These are phyloP conservation scores for Umbelopsis ramanniana DNA, from an alignment of 192 early-diverging fungal species.

Conservation along the genomic window DNA sequence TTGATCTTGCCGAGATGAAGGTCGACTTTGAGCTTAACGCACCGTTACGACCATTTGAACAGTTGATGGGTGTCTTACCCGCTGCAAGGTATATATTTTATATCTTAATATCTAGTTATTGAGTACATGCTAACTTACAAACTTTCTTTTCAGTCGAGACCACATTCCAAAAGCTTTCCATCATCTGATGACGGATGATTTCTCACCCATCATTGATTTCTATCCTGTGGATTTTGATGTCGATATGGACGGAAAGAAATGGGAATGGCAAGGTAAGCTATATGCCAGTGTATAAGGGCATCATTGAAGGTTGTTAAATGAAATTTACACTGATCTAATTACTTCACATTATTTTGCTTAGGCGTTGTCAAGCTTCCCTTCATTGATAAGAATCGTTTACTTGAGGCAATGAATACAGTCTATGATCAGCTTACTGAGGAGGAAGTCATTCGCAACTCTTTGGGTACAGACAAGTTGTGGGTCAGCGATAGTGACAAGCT, in stretches of 20 bases:
- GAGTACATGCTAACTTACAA: background rate
- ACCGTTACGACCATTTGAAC: slow-evolving; percentile 92
- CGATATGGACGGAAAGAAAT: slow-evolving; percentile 96
- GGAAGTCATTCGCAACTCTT: slow-evolving; percentile 76
- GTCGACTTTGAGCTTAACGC: slow-evolving; percentile 81
- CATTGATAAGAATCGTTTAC: slow-evolving; percentile 84
- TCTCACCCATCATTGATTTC: slow-evolving; percentile 93
- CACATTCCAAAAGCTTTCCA: slow-evolving; percentile 72
- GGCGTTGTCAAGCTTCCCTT: slow-evolving; percentile 94
- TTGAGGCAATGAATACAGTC: slow-evolving; percentile 69
- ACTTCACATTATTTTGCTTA: slow-evolving; percentile 4
- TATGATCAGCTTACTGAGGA: slow-evolving; percentile 71
- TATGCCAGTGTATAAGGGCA: too few relatives aligned
- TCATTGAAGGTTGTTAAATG: too few relatives aligned
- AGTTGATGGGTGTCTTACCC: slow-evolving; percentile 96
- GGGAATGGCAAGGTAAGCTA: slow-evolving; percentile 81
- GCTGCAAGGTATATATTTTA: slow-evolving; percentile 56
- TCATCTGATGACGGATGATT: slow-evolving; percentile 78
- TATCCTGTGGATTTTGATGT: slow-evolving; percentile 91
- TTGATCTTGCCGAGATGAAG: slow-evolving; percentile 71
- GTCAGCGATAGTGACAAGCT: slow-evolving; percentile 64
- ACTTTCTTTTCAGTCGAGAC: slow-evolving; percentile 44
- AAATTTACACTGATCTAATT: background rate
- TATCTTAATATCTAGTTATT: background rate
- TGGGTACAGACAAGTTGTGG: slow-evolving; percentile 62